Conservation (phyloP, 2,329 filamentous ascomycete genomes). For the Aspergillus piperis region DNA sequence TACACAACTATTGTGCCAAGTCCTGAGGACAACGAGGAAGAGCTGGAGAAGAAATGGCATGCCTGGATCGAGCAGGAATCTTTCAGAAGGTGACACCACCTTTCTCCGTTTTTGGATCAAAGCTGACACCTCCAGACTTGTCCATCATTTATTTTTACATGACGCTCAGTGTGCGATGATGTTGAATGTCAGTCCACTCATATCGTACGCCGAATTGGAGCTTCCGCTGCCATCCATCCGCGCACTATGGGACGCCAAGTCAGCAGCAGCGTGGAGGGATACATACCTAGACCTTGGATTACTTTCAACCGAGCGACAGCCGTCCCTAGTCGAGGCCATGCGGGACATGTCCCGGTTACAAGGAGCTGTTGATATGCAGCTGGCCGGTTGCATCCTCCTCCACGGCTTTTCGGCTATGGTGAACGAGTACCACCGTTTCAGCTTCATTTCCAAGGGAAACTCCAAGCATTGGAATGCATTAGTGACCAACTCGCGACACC, state of each 20-base stretch:
- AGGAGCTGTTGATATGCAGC: constrained; percentile 57
- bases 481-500: constrained; percentile 58
- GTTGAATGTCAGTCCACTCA: constrained; percentile 63
- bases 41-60: constrained; percentile 65
- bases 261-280: constrained; percentile 65
- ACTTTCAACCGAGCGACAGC: constrained; percentile 35
- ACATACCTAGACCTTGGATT: constrained; percentile 51
- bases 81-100: constrained; percentile 58
- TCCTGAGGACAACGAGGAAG: constrained; percentile 57
- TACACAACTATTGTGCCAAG: constrained; percentile 56
- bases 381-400: constrained; percentile 62
- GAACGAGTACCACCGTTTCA: constrained; percentile 61
- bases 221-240: constrained; percentile 65
- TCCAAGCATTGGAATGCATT: constrained; percentile 45
- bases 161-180: constrained; percentile 70
- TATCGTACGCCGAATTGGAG: constrained; percentile 69
- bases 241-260: constrained; percentile 66
- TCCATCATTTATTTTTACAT: constrained; percentile 65
- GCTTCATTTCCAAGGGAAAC: constrained; percentile 49
- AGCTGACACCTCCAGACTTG: constrained; percentile 45
- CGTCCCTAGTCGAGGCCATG: constrained; percentile 51
- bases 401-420: constrained; percentile 67
- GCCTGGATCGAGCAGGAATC: constrained; percentile 66
- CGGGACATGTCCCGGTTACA: constrained; percentile 58
- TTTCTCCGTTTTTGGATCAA: constrained; percentile 5